These are phyloP conservation scores for Triangularia setosa DNA, from an alignment of 2,329 filamentous ascomycete species.

Conservation along the genomic window DNA sequence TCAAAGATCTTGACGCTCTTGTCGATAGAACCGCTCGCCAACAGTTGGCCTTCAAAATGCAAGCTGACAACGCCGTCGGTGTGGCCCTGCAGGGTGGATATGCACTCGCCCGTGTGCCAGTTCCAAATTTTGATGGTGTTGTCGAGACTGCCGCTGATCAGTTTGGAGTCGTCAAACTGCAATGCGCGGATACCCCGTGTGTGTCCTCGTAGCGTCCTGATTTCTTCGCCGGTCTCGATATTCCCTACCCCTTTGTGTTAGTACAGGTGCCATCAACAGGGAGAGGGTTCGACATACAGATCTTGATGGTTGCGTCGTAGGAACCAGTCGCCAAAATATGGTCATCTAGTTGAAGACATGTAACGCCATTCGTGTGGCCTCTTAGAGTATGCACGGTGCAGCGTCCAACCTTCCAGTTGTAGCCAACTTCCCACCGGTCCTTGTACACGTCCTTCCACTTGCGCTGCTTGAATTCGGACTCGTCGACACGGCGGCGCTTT, in stretches of 20 bases:
- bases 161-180: slow-evolving; percentile 87
- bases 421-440: slow-evolving; percentile 87
- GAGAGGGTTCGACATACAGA: slow-evolving; percentile 51
- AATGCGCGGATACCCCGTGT: slow-evolving; percentile 79
- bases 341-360: slow-evolving; percentile 67
- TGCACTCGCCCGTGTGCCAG: slow-evolving; percentile 84
- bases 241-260: slow-evolving; percentile 49
- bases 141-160: slow-evolving; percentile 72
- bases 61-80: slow-evolving; percentile 78
- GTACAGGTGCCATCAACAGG: neutral
- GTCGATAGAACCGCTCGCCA: slow-evolving; percentile 88
- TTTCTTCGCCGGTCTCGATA: slow-evolving; percentile 78
- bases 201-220: slow-evolving; percentile 82
- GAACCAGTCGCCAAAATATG: slow-evolving; percentile 89
- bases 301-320: slow-evolving; percentile 91
- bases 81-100: slow-evolving; percentile 78
- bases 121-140: slow-evolving; percentile 92
- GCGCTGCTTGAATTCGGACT: slow-evolving; percentile 48
- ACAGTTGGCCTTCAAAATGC: slow-evolving; percentile 78
- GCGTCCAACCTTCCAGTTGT: slow-evolving; percentile 94
- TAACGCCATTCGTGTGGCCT: slow-evolving; percentile 83
- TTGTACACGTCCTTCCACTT: slow-evolving; percentile 98
- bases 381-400: slow-evolving; percentile 80
- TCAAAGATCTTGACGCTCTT: slow-evolving; percentile 90
- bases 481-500: slow-evolving; percentile 35